Evolutionary conservation across 345 rosid genomes (phyloP), one percentile per base, ranked within the genome.

Genomic region (Populus tremula): DNA sequence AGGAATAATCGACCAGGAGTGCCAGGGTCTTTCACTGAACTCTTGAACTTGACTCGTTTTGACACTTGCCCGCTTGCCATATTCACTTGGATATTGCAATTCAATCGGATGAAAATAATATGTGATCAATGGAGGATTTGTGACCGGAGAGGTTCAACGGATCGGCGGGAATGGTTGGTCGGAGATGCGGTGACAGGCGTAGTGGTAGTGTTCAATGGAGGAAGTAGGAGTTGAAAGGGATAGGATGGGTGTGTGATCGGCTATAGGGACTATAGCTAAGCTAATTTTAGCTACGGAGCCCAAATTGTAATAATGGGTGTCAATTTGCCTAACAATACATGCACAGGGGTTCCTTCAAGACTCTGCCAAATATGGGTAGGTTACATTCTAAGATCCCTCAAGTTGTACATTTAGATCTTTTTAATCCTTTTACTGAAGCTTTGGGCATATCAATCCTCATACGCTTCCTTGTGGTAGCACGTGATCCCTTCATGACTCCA

Each of bases 21-120:
- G 72, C 98, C 98, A 18, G 94, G 88, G 71, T 94, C 96, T 85
- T 89, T 94, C n/a, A 90, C 83, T 5, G 91, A 83, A 72, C 88
- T 86, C 80, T 94, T 94, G 89, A 88, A 91, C 86, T 88, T 93
- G 67, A 87, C 96, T 68, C 87, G 84, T 82, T 89, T 94, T 17
- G 86, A 84, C 67, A 91, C 87, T 67, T 87, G 91, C 73, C 79
- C 81, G 73, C 82, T 83, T 72, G 91, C 86, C 93, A 92, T 90
- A 18, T 67, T 67, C 23, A 18, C 49, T 38, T 8, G 21, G 21
- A 50, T 50, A 50, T 50, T 4, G 56, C 20, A 50, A 50, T 50
- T 50, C 56, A 50, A 50, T 50, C n/a, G 9, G 3, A 5, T 50
- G 20, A 18, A 16, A 50, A 18, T 50, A 17, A 18, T 18, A 18